A percentile compares a stretch with the other conserved stretches of the same genome.
Conservation (phyloP, 139 green algal species). For the Diplosphaera chodatii region DNA sequence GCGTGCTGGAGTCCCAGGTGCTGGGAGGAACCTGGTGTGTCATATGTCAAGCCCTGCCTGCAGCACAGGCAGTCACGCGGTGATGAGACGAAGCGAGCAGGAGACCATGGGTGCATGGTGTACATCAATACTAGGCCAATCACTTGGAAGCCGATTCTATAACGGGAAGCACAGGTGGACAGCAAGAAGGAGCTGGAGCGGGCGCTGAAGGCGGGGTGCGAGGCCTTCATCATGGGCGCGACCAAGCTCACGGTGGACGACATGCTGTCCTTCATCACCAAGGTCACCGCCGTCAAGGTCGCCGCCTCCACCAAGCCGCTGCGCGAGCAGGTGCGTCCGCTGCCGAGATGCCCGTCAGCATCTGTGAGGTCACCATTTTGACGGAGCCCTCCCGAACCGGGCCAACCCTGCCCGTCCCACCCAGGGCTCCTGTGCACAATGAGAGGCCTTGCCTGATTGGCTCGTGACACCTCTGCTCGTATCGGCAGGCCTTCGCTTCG, state of each 20-base stretch:
- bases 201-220: slow-evolving; percentile 82
- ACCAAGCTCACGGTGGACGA: slow-evolving; percentile 92
- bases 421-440: no score
- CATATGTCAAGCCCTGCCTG: background rate
- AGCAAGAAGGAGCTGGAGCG: slow-evolving; percentile 93
- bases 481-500: slow-evolving; percentile 86
- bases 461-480: no score
- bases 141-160: no score
- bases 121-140: no score
- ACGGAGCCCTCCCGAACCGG: no score
- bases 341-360: no score
- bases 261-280: slow-evolving; percentile 90
- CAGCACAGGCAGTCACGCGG: no score
- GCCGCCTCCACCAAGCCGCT: slow-evolving; percentile 33
- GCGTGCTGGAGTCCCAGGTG: slow-evolving; percentile 64
- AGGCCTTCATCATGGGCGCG: slow-evolving; percentile 89
- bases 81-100: no score
- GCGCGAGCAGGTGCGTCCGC: slow-evolving; percentile 55
- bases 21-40: background rate
- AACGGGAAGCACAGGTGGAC: slow-evolving; percentile 79
- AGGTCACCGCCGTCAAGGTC: slow-evolving; percentile 50
- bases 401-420: background rate
- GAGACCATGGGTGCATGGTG: no score
- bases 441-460: no score
- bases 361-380: no score